A percentile compares a stretch with the other conserved stretches of the same genome.
Evolutionary conservation across 441 rosid genomes (phyloP).

Genomic region (Populus hybrid): DNA sequence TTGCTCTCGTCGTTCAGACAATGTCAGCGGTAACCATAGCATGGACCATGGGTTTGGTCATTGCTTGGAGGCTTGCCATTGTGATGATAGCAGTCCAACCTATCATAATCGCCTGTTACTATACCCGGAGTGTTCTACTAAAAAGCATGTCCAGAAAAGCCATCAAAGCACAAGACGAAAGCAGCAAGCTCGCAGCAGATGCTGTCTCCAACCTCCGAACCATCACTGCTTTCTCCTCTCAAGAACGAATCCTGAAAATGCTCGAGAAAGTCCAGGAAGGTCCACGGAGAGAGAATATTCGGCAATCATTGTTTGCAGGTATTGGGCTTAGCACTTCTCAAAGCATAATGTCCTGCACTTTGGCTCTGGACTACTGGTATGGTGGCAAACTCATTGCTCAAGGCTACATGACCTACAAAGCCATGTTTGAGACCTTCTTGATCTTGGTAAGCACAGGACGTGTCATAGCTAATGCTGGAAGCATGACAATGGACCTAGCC

Average conservation of each 20-base stretch:
- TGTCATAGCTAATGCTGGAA: conserved; percentile 72
- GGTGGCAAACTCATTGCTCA: conserved; percentile 57
- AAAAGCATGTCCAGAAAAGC: conserved; percentile 58
- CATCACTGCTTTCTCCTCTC: conserved; percentile 74
- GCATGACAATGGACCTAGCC: conserved; percentile 72
- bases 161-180: conserved; percentile 65
- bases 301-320: conserved; percentile 70
- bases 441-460: conserved; percentile 63
- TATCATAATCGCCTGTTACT: conserved; percentile 53
- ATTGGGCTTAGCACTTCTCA: conserved; percentile 56
- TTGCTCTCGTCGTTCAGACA: conserved; percentile 66
- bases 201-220: conserved; percentile 69
- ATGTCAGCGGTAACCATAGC: conserved; percentile 61
- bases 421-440: conserved; percentile 63
- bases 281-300: conserved; percentile 50
- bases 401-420: conserved; percentile 46
- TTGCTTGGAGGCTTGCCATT: conserved; percentile 81
- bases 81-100: conserved; percentile 83
- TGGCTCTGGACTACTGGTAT: conserved; percentile 74
- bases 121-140: conserved; percentile 46
- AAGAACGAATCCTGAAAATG: conserved; percentile 59
- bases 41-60: conserved; percentile 68
- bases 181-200: conserved; percentile 70
- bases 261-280: conserved; percentile 56
- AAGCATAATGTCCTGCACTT: conserved; percentile 36